Evolutionary conservation across 192 early-diverging fungal species (phyloP), one percentile per base, ranked within the genome.

Genomic region (Glomus cerebriforme): DNA sequence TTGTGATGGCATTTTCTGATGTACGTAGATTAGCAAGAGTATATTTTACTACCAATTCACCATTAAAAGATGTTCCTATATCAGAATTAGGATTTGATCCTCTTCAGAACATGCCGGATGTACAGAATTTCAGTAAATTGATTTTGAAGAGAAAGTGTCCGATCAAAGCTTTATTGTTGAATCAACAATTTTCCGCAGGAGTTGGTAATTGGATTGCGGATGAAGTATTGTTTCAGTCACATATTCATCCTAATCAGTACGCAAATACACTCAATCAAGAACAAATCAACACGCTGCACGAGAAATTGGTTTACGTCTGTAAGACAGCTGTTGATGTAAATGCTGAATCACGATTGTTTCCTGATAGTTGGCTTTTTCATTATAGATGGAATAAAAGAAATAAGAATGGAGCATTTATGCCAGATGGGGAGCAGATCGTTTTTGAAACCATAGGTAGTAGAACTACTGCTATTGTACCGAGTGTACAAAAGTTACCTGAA

Each of bases 161-260:
- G 0, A 88, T 96, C 77, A 96, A 96, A 73, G 83, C 91, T 0
- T 78, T 95, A 49, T 81, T 96, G 31, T 86, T 96, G 19, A 91
- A 94, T 62, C 95, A 96, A 66, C 58, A 80, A 8, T 93, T 96
- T 74, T 89, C 87, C 0, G 92, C 94, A 0, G 95, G 95, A 4
- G 87, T 96, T 3, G 95, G 94, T 0, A 96, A 96, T 82, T 96
- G 94, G 94, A 85, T 96, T 15, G 94, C 94, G 0, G 95, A 96
- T 81, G 94, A 95, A 83, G 84, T 94, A 1, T 86, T 96, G 8
- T 96, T 88, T 79, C 92, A 92, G 60, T 88, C 92, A 43, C 60
- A 79, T 32, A 81, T 96, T 7, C 95, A 96, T 77, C 95, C 95
- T 15, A 81, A 73, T 17, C 87, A 92, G 74, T 77, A 81, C 29